phyloP scores from a whole-genome alignment of 805 yeast genomes.

The Saturnispora halmiae region DNA sequence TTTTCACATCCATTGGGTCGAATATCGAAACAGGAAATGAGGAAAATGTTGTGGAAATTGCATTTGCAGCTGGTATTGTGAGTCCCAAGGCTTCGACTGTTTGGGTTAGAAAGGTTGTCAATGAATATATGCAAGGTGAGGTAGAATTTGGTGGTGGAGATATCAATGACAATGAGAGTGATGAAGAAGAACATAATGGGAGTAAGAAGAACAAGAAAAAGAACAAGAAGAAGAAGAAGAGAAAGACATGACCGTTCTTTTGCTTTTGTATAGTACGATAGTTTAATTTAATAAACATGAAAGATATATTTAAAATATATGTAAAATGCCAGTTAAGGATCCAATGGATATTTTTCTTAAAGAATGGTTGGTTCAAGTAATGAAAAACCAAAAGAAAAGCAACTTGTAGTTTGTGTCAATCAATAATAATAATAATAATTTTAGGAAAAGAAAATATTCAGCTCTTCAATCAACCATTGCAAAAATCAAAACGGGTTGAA shows the following conservation, averaged over 20 bases:
- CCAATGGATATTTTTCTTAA: too few relatives aligned
- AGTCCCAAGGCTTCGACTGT: background rate
- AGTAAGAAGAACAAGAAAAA: slow-evolving; percentile 1
- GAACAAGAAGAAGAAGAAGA: slow-evolving; percentile 9
- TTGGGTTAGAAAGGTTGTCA: slow-evolving; percentile 8
- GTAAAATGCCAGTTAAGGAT: too few relatives aligned
- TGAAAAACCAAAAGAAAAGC: too few relatives aligned
- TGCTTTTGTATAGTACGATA: slow-evolving; percentile 2
- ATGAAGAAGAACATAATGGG: background rate
- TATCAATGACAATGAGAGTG: background rate
- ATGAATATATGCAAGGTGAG: slow-evolving; percentile 28
- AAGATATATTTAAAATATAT: too few relatives aligned
- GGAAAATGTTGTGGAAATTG: slow-evolving; percentile 10
- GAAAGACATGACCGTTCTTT: slow-evolving; percentile 5
- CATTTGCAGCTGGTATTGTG: slow-evolving; percentile 8
- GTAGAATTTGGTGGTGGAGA: slow-evolving; percentile 23
- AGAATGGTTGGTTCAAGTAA: too few relatives aligned
- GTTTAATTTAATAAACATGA: background rate
- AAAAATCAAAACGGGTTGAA: too few relatives aligned
- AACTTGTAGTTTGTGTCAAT: too few relatives aligned
- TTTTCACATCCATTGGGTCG: slow-evolving; percentile 13
- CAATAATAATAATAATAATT: too few relatives aligned
- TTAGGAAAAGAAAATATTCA: too few relatives aligned
- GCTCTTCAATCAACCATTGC: too few relatives aligned
- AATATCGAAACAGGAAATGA: slow-evolving; percentile 9